Evolutionary conservation across 495 filamentous ascomycete species (phyloP).

Genomic region (Durotheca rogersii): DNA sequence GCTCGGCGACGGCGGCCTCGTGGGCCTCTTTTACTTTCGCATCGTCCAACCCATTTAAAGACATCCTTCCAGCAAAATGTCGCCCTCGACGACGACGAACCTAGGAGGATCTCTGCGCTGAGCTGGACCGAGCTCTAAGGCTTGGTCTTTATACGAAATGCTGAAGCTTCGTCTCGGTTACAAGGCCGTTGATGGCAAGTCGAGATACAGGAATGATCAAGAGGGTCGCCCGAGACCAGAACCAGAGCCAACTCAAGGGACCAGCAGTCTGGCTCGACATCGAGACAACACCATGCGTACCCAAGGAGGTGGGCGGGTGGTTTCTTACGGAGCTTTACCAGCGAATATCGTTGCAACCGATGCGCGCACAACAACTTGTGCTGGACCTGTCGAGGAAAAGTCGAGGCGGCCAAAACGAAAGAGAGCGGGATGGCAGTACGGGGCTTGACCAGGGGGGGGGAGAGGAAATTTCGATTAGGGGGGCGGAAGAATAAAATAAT

Average conservation of each 20-base stretch:
- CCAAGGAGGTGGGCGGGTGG: slow-evolving; percentile 1
- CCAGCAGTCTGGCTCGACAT: slow-evolving; percentile 33
- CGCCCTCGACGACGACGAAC: slow-evolving; percentile 14
- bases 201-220: slow-evolving; percentile 14
- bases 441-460: slow-evolving; percentile 25
- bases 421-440: slow-evolving; percentile 28
- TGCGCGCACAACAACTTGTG: slow-evolving; percentile 12
- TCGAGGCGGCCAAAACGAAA: slow-evolving; percentile 30
- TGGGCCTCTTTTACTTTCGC: slow-evolving; percentile 79
- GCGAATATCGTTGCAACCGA: slow-evolving; percentile 4
- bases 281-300: slow-evolving; percentile 28
- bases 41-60: slow-evolving; percentile 94
- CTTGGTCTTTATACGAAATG: slow-evolving; percentile 6
- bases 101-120: slow-evolving; percentile 4
- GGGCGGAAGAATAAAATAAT: slow-evolving; percentile 22
- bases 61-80: slow-evolving; percentile 61
- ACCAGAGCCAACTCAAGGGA: slow-evolving; percentile 33
- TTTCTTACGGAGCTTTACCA: slow-evolving; percentile 5
- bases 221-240: slow-evolving; percentile 25
- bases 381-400: slow-evolving; percentile 12
- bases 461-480: slow-evolving; percentile 33
- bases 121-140: background rate
- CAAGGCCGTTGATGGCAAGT: slow-evolving; percentile 12
- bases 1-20: slow-evolving; percentile 73
- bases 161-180: slow-evolving; percentile 6